These are phyloP conservation scores for Xylaria scruposa DNA, from an alignment of 495 filamentous ascomycete genomes.

Conservation along the genomic window DNA sequence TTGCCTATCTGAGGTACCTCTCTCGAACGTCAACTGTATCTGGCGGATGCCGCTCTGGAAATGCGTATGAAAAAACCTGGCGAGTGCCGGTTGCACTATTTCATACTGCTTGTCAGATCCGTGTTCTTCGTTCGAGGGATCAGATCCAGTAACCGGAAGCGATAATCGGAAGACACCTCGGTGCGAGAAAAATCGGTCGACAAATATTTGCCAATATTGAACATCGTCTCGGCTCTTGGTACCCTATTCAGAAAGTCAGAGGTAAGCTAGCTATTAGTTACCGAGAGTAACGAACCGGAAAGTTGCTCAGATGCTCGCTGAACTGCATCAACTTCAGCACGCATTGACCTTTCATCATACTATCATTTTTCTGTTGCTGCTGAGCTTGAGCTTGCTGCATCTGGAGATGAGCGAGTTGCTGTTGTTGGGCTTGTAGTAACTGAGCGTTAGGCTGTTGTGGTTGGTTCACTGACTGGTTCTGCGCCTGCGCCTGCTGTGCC, in stretches of 20 bases:
- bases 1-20: conserved; percentile 60
- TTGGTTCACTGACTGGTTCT: conserved; percentile 41
- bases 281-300: conserved; percentile 55
- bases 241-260: conserved; percentile 46
- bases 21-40: conserved; percentile 78
- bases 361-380: conserved; percentile 52
- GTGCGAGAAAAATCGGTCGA: conserved; percentile 75
- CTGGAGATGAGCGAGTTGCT: conserved; percentile 49
- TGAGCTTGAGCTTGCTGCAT: conserved; percentile 53
- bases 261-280: background rate
- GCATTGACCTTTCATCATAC: conserved; percentile 59
- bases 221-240: conserved; percentile 66
- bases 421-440: conserved; percentile 51
- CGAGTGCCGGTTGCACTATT: conserved; percentile 73
- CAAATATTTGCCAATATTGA: conserved; percentile 75
- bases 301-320: conserved; percentile 71
- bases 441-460: conserved; percentile 16
- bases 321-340: conserved; percentile 72
- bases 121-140: conserved; percentile 45
- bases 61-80: conserved; percentile 82
- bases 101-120: conserved; percentile 73
- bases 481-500: conserved; percentile 38
- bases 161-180: conserved; percentile 72
- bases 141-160: conserved; percentile 50
- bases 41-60: conserved; percentile 81